Conservation (phyloP, 1,139 yeast species). For the Pichia sp. region DNA sequence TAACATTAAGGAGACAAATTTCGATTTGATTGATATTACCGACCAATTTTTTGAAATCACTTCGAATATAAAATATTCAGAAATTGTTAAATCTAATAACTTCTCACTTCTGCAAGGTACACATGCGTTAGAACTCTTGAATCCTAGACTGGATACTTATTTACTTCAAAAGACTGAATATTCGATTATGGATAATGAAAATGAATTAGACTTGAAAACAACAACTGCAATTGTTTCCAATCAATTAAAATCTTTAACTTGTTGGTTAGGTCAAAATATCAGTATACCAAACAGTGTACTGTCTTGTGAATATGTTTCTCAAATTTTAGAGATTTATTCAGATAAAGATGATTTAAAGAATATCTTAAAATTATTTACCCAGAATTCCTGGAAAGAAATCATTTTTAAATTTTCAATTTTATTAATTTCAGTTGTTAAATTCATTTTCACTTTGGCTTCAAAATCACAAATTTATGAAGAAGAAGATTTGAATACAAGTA, state of each 20-base stretch:
- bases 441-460: conserved; percentile 42
- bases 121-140: conserved; percentile 62
- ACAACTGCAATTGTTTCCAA: conserved; percentile 42
- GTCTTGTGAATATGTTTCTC: conserved; percentile 14
- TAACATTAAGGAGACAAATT: conserved; percentile 1
- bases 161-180: conserved; percentile 38
- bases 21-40: conserved; percentile 24
- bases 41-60: conserved; percentile 25
- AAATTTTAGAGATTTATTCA: conserved; percentile 5
- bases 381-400: conserved; percentile 24
- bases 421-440: conserved; percentile 46
- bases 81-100: conserved; percentile 43
- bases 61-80: conserved; percentile 24
- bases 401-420: conserved; percentile 35
- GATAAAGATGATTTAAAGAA: conserved; percentile 2
- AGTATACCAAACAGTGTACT: conserved; percentile 14
- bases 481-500: conserved; percentile 64
- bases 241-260: conserved; percentile 13
- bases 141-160: conserved; percentile 60
- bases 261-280: conserved; percentile 17
- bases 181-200: conserved; percentile 34
- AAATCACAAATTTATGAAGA: conserved; percentile 66
- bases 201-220: conserved; percentile 33
- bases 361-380: conserved; percentile 3
- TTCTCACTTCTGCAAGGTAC: conserved; percentile 69